Evolutionary conservation across 169 alveolate species (phyloP).

Genomic region (Babesia divergens): DNA sequence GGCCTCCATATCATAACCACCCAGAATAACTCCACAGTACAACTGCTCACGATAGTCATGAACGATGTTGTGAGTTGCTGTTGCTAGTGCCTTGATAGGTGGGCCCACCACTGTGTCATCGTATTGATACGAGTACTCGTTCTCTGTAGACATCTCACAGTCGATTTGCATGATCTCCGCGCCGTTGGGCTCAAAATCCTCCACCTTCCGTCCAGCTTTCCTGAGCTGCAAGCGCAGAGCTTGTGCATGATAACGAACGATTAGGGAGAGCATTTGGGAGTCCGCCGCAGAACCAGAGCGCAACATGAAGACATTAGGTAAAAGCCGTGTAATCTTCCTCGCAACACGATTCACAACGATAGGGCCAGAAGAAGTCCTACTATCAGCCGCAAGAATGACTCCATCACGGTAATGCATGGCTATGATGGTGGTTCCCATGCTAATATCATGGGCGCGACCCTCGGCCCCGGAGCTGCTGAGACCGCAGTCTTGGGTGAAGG

Average conservation of each 20-base stretch:
- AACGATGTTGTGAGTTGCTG: constrained; percentile 73
- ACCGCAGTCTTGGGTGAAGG: constrained; percentile 5
- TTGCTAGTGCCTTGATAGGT: constrained; percentile 74
- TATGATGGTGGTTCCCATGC: constrained; percentile 88
- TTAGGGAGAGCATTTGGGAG: constrained; percentile 85
- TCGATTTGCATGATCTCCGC: constrained; percentile 39
- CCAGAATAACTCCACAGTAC: constrained; percentile 86
- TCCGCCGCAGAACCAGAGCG: constrained; percentile 94
- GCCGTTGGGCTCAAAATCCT: constrained; percentile 64
- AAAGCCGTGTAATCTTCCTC: constrained; percentile 84
- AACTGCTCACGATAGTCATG: constrained; percentile 83
- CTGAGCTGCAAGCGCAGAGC: constrained; percentile 83
- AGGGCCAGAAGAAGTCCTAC: constrained; percentile 91
- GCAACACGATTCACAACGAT: constrained; percentile 88
- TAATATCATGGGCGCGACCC: constrained; percentile 59
- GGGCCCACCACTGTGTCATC: constrained; percentile 63
- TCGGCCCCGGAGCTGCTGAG: background rate
- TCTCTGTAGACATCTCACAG: constrained; percentile 14
- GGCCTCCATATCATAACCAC: constrained; percentile 84
- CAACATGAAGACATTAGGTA: constrained; percentile 86
- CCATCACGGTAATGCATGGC: constrained; percentile 88
- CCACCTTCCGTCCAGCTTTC: constrained; percentile 66
- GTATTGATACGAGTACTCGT: constrained; percentile 42
- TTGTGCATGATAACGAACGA: constrained; percentile 77
- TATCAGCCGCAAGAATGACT: constrained; percentile 91